These are phyloP conservation scores for Hypoxylon sp. DNA, from an alignment of 2,329 filamentous ascomycete species.

Conservation along the genomic window DNA sequence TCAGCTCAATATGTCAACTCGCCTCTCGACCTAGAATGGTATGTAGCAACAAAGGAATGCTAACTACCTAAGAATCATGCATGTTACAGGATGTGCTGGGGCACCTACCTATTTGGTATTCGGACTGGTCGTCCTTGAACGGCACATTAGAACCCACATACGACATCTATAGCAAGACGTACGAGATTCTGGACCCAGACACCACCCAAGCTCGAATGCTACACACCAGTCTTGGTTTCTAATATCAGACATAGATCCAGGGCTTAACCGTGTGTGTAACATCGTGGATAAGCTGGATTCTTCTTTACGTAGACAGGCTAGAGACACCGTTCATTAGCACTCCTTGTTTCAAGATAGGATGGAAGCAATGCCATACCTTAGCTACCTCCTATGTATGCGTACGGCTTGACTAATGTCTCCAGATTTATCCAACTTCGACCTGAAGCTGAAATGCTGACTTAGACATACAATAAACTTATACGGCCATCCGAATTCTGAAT, in stretches of 20 bases:
- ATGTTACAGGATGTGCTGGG: neutral
- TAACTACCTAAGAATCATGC: neutral
- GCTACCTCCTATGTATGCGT: neutral
- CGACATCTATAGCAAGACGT: neutral
- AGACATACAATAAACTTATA: neutral
- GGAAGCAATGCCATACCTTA: neutral
- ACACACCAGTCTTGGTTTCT: no score
- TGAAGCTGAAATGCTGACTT: neutral
- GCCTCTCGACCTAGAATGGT: neutral
- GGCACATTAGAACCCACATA: neutral
- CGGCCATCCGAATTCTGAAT: neutral
- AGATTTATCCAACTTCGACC: neutral
- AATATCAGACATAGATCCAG: no score
- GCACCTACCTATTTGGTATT: neutral
- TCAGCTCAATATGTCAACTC: no score
- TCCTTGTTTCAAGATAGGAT: neutral
- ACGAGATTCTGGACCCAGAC: neutral
- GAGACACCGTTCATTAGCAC: no score
- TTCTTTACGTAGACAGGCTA: no score
- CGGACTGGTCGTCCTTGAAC: neutral
- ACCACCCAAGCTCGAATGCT: neutral
- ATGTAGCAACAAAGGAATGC: neutral
- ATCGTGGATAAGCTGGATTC: no score
- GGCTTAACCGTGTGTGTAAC: no score
- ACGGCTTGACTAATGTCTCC: neutral